Evolutionary conservation across 116 monocot genomes (phyloP), one percentile per base, ranked within the genome.

Genomic region (Dioscorea cayenensis): DNA sequence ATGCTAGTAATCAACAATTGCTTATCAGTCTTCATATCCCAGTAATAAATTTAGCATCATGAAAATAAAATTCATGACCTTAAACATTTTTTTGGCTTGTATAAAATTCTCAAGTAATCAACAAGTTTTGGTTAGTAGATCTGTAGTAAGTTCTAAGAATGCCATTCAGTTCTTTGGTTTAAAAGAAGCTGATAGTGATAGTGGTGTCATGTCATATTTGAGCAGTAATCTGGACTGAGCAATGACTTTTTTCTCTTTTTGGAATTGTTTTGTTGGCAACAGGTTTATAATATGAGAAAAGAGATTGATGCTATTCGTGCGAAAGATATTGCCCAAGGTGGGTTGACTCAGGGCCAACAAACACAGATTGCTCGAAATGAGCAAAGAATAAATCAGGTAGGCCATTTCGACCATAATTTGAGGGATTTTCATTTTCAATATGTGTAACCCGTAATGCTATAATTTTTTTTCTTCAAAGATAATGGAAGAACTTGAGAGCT

Each of bases 281-380:
- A 97, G 97, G 81, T 97, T 75, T 75, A 93, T 17, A 90, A 97
- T 73, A 90, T 97, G 97, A 93, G 83, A 77, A 97, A 93, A 73
- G 97, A 97, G 74, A 97, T 90, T 71, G 93, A 97, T 79, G 84
- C 90, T 28, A 97, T 97, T 72, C 80, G 93, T 66, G 90, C 63
- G 75, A 97, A 97, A 74, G 97, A 97, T 68, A 93, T 97, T 74
- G 49, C 88, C 32, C 97, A 97, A 90, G 97, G 97, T 79, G 97
- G 97, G 59, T 71, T 97, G 72, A 97, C 97, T 48, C 93, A 93
- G 77, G 97, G 97, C 21, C 97, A 97, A 72, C 97, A 97, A 84
- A 93, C 90, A 78, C 97, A 97, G 74, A 97, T 97, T 83, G 97
- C 93, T 77, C 73, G 97, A 66, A 97, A 97, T 79, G 97, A 97